Evolutionary conservation across 2,329 filamentous ascomycete genomes (phyloP).

Genomic region (Penicillium psychrosexuale): DNA sequence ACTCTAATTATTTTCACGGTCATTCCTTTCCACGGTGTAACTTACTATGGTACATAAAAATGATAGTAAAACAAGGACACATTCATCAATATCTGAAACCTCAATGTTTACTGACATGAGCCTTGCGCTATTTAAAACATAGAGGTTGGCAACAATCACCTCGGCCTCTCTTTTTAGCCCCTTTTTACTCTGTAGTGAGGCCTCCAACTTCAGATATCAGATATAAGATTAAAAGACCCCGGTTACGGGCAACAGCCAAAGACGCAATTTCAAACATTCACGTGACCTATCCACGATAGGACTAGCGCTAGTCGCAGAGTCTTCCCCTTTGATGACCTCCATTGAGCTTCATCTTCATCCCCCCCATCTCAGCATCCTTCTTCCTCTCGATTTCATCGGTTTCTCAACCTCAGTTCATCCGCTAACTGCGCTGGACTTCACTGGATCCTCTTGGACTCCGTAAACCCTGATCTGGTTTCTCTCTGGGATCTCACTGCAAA

Average conservation of each 20-base stretch:
- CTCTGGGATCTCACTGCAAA: constrained; percentile 19
- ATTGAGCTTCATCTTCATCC: constrained; percentile 10
- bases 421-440: constrained; percentile 3
- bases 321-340: constrained; percentile 10
- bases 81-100: not conserved
- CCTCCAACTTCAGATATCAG: not conserved
- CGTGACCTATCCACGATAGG: not conserved
- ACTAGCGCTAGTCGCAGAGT: constrained; percentile 4
- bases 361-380: constrained; percentile 11
- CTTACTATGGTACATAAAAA: not conserved
- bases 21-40: not conserved
- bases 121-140: not conserved
- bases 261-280: not conserved
- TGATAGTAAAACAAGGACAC: not conserved
- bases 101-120: not conserved
- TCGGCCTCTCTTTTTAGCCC: not conserved
- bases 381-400: constrained; percentile 11
- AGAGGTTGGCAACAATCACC: not conserved
- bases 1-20: not conserved
- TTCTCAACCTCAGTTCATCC: constrained; percentile 2
- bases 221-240: not conserved
- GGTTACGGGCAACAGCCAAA: not conserved
- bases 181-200: not conserved
- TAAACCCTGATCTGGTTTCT: constrained; percentile 24
- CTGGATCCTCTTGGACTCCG: constrained; percentile 17